Evolutionary conservation across 2,329 filamentous ascomycete genomes (phyloP).

Genomic region (Penicillium olsonii): DNA sequence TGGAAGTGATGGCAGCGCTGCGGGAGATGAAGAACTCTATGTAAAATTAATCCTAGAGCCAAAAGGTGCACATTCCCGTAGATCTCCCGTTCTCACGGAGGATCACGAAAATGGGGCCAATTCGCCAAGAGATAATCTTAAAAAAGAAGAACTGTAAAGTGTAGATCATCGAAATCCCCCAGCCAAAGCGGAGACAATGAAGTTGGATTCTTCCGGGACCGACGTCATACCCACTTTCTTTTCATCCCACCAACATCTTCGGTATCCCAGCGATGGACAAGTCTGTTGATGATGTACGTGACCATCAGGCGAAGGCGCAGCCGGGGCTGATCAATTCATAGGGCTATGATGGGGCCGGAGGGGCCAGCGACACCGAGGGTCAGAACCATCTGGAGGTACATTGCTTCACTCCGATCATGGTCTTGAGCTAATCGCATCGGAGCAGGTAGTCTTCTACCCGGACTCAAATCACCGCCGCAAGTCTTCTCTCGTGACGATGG

Average conservation of each 20-base stretch:
- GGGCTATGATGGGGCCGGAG: slow-evolving; percentile 35
- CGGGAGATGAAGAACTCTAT: slow-evolving; percentile 77
- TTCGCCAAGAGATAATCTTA: slow-evolving; percentile 1
- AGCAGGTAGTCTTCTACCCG: slow-evolving; percentile 59
- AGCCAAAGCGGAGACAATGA: not conserved
- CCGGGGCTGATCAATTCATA: slow-evolving; percentile 20
- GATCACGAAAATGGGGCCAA: too few relatives aligned
- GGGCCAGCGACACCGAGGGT: slow-evolving; percentile 35
- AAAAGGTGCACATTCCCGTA: not conserved
- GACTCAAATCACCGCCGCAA: slow-evolving; percentile 58
- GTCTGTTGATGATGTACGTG: slow-evolving; percentile 23
- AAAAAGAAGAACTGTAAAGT: not conserved
- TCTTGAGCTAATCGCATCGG: not conserved
- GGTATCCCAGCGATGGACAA: slow-evolving; percentile 19
- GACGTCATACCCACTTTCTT: slow-evolving; percentile 32
- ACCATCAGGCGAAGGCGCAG: not conserved
- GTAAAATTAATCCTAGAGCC: slow-evolving; percentile 21
- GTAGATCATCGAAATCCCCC: not conserved
- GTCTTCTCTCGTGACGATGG: slow-evolving; percentile 57
- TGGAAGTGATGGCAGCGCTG: slow-evolving; percentile 81
- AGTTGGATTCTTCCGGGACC: slow-evolving; percentile 2
- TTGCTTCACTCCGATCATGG: not conserved
- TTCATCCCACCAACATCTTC: slow-evolving; percentile 6
- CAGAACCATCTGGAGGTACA: slow-evolving; percentile 41
- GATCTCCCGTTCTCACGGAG: too few relatives aligned